Base-by-base conservation (phyloP, 73 alveolate genomes). In the Symbiodinium pilosum region DNA sequence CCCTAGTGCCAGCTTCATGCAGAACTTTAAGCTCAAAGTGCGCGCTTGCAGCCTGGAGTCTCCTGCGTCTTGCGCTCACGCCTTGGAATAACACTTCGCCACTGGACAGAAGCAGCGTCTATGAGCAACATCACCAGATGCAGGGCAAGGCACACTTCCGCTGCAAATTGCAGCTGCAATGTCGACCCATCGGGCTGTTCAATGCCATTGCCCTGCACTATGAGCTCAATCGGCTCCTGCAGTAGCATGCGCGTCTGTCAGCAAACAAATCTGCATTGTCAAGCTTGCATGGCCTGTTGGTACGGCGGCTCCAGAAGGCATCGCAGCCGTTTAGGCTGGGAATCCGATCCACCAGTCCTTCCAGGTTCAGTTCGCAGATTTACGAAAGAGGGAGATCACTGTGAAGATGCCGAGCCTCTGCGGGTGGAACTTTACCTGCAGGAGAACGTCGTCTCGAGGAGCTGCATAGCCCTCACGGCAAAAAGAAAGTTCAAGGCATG, bases 201-300 rank as follows among this genome's bases (percentile, higher is more conserved):
- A 28, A 73, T 73, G 44, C 85, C 85, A 32, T 73, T 73, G 24
- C 85, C 85, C 43, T 73, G 85, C n/a, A 73, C 85, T 28, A 73
- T n/a, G 44, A 73, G 85, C 85, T 73, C 85, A 30, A 73, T 73
- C 28, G 85, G 85, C 85, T 73, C 85, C 85, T 73, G 43, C 44
- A 14, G 59, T 14, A 14, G 6, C 59, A 47, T 47, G 59, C 59
- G 6, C 6, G 21, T 14, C 6, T 47, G 21, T 47, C 59, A 47
- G 21, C 59, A 47, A 47, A 47, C 6, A 6, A 47, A 47, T 47
- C 59, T 47, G 30, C 77, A 20, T 28, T 4, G 30, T 59, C 59
- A 47, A 14, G 59, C 59, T 14, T 9, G n/a, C 14, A 6, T 47
- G 14, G 85, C 85, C 85, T 73, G 85, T 32, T 73, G 85, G 44